Evolutionary conservation across 495 filamentous ascomycete genomes (phyloP).

Genomic region (Trichoderma gamsii): DNA sequence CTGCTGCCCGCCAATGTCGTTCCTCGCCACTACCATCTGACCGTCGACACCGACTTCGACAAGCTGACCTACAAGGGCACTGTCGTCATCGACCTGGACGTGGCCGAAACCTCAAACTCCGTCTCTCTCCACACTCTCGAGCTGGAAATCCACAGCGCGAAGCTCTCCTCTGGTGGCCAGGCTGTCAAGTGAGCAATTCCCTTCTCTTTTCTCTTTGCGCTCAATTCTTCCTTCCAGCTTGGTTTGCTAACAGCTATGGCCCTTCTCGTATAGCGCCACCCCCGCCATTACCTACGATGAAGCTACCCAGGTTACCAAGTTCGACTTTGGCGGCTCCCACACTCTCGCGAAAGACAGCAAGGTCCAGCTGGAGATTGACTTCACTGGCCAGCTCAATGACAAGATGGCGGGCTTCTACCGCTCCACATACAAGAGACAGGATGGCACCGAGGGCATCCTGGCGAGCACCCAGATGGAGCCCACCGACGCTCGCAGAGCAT

Average conservation of each 20-base stretch:
- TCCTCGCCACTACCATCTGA: conserved; percentile 78
- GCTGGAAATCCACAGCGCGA: conserved; percentile 53
- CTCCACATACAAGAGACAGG: conserved; percentile 84
- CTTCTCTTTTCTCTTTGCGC: background rate
- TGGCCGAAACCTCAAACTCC: conserved; percentile 57
- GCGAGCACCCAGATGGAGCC: conserved; percentile 95
- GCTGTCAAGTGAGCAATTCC: background rate
- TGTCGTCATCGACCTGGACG: conserved; percentile 53
- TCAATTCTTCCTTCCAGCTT: background rate
- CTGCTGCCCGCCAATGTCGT: conserved; percentile 60
- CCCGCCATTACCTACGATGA: conserved; percentile 69
- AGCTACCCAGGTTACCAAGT: conserved; percentile 67
- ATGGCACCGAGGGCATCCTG: conserved; percentile 82
- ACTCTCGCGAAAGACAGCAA: conserved; percentile 58
- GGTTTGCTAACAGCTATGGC: conserved; percentile 27
- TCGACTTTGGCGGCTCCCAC: conserved; percentile 54
- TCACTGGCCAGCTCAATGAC: conserved; percentile 83
- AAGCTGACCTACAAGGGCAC: conserved; percentile 78
- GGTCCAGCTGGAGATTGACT: conserved; percentile 63
- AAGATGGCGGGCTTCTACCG: conserved; percentile 96
- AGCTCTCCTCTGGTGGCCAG: conserved; percentile 34
- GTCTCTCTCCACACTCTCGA: conserved; percentile 70
- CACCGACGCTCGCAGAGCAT: conserved; percentile 86
- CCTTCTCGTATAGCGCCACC: conserved; percentile 24
- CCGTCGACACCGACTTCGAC: conserved; percentile 71